These are phyloP conservation scores for Fraxinus sp. DNA, from an alignment of 305 asterid species.

Conservation along the genomic window DNA sequence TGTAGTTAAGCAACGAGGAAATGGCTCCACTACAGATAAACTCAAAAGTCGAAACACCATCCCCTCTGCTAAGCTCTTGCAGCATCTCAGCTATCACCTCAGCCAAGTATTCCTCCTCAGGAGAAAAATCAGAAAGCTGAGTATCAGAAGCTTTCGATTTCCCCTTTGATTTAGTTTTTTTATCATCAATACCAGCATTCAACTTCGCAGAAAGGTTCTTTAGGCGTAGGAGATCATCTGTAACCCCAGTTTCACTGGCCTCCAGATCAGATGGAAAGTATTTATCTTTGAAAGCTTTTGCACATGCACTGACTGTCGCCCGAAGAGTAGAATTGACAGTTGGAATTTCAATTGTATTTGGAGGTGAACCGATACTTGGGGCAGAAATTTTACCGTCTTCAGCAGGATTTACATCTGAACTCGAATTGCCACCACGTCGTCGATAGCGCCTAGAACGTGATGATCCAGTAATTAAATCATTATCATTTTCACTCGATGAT, in stretches of 20 bases:
- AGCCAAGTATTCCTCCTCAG: constrained; percentile 64
- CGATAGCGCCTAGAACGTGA: constrained; percentile 85
- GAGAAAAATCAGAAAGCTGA: constrained; percentile 49
- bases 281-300: constrained; percentile 84
- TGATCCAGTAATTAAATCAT: constrained; percentile 75
- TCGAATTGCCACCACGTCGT: constrained; percentile 58
- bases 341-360: constrained; percentile 56
- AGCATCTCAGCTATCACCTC: constrained; percentile 73
- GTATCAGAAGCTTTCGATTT: constrained; percentile 67
- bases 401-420: constrained; percentile 53
- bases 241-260: constrained; percentile 60
- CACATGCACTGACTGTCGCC: constrained; percentile 68
- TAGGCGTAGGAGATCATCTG: constrained; percentile 81
- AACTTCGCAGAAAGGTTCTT: constrained; percentile 77
- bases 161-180: constrained; percentile 69
- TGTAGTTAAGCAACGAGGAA: constrained; percentile 73
- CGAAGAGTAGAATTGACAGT: constrained; percentile 61
- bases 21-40: constrained; percentile 95
- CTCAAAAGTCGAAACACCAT: constrained; percentile 96
- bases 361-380: constrained; percentile 19
- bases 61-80: constrained; percentile 84
- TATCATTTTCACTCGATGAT: constrained; percentile 62
- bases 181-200: constrained; percentile 58
- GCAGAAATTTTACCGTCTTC: constrained; percentile 49
- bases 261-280: constrained; percentile 76